Base-by-base conservation (phyloP, 164 flowering plant genomes). In the Euptelea pleiosperma region DNA sequence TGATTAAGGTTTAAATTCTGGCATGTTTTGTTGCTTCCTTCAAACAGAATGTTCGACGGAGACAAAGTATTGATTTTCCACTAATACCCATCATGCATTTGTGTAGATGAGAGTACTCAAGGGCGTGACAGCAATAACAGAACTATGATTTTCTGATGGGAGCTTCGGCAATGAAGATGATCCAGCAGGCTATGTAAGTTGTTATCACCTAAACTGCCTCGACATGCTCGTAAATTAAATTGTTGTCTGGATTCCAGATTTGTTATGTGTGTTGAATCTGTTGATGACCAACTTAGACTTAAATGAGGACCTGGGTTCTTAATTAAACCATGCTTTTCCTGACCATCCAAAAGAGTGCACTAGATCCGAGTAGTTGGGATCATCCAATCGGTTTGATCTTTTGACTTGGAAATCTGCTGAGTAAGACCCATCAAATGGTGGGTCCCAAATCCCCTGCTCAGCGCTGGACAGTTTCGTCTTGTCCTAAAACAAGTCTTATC, bases 21-120 rank as follows among this genome's bases (percentile, higher is more conserved):
- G 24, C 6, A 16, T 35, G 3, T n/a, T 19, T 28, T 34, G n/a
- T 41, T 22, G 7, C 28, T 7, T 43, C 30, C 3, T 48, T 45
- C n/a, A 18, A 24, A 22, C 19, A 30, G 25, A 8, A 55, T 37
- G 37, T 51, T 15, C 37, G 8, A 26, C 12, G 5, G 19, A 7
- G 26, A 52, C 12, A 51, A 16, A 3, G 21, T 16, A 4, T 15
- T 16, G 44, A 15, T 31, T 33, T 12, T 22, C 21, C 10, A 37
- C 25, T 48, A 29, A 30, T 45, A 25, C 40, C 31, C 15, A 24
- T 45, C 0, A 18, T 28, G 2, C 11, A 8, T 34, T n/a, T 52
- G 8, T 22, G 21, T 30, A 68, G 72, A 68, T 68, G 67, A 58
- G 55, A 52, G 51, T 58, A 63, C 58, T 62, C 7, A 62, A 63